Evolutionary conservation across 129 eudicot genomes (phyloP).

Genomic region (Glebionis coronaria): DNA sequence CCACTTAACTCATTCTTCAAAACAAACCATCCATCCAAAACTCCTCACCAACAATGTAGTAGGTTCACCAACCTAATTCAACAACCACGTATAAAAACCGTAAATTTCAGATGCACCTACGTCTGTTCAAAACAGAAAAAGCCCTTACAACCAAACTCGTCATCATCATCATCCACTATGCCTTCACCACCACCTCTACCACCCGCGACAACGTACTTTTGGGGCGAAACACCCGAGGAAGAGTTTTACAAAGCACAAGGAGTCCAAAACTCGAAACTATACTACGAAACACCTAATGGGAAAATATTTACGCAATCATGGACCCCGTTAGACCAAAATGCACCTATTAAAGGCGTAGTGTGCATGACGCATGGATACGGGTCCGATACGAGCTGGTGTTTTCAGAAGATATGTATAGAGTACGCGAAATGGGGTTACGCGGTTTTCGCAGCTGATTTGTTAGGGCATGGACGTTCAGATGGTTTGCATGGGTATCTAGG

Average conservation of each 20-base stretch:
- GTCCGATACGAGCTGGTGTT: slow-evolving; percentile 77
- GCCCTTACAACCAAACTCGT: background rate
- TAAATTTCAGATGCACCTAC: background rate
- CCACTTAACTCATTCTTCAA: slow-evolving; percentile 21
- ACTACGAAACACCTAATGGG: slow-evolving; percentile 68
- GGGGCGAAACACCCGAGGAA: slow-evolving; percentile 78
- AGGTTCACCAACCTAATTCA: slow-evolving; percentile 37
- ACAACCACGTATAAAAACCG: slow-evolving; percentile 8
- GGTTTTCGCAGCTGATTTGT: slow-evolving; percentile 82
- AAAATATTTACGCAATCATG: slow-evolving; percentile 70
- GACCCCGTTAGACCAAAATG: slow-evolving; percentile 39
- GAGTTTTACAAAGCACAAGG: slow-evolving; percentile 67
- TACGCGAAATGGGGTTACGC: slow-evolving; percentile 86
- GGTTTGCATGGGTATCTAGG: slow-evolving; percentile 76
- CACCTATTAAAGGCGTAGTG: slow-evolving; percentile 50
- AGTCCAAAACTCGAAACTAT: slow-evolving; percentile 57
- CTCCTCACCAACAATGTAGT: slow-evolving; percentile 14
- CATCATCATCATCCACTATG: slow-evolving; percentile 35
- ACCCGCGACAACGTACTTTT: slow-evolving; percentile 54
- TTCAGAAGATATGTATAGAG: slow-evolving; percentile 71
- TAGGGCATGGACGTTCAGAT: slow-evolving; percentile 83
- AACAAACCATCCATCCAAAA: background rate
- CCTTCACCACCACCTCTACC: slow-evolving; percentile 30
- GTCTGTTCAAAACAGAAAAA: background rate
- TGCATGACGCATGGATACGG: slow-evolving; percentile 86